Base-by-base conservation (phyloP, 352 stramenopile species). In the Globisporangium alternatum region DNA sequence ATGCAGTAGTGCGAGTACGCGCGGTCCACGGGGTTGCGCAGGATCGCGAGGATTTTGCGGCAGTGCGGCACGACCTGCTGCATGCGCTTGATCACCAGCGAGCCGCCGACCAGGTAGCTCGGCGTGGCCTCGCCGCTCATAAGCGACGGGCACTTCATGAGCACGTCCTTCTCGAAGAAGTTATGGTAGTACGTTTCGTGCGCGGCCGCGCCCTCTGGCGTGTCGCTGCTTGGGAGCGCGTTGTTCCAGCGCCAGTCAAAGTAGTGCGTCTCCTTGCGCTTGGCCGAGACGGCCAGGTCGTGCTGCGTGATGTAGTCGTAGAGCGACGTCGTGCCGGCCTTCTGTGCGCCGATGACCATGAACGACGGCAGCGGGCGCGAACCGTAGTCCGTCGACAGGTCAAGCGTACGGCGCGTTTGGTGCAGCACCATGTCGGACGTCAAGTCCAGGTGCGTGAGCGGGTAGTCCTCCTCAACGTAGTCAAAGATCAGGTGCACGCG, bases 401-500 rank as follows among this genome's bases (percentile, higher is more conserved):
- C 97, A 39, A 99, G 94, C 21, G 90, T 97, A 44, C 97, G 86
- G 37, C 97, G 85, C 22, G 97, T 99, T 76, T 99, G 97, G 57
- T 97, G 77, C n/a, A 99, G 72, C 25, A 90, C 72, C 67, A 98
- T 97, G 60, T 92, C 93, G 1, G 91, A 76, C 59, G 79, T 71
- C n/a, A 99, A 80, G 28, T 83, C 67, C 19, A 97, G 74, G 45
- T 79, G 77, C 31, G 78, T 74, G 35, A 96, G 74, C 13, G 79
- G 76, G 56, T 76, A 95, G 8, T 58, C 70, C 5, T 81, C 69
- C 67, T 99, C 92, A 2, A 99, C 95, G 72, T 99, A 99, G 83
- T 99, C 97, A 61, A 99, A 95, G 70, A 99, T 99, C 52, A 99
- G 72, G 79, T 99, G 97, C 25, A 99, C 94, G 37, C 97, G 91